Evolutionary conservation across 129 eudicot genomes (phyloP).

Genomic region (Flaveria brownii): DNA sequence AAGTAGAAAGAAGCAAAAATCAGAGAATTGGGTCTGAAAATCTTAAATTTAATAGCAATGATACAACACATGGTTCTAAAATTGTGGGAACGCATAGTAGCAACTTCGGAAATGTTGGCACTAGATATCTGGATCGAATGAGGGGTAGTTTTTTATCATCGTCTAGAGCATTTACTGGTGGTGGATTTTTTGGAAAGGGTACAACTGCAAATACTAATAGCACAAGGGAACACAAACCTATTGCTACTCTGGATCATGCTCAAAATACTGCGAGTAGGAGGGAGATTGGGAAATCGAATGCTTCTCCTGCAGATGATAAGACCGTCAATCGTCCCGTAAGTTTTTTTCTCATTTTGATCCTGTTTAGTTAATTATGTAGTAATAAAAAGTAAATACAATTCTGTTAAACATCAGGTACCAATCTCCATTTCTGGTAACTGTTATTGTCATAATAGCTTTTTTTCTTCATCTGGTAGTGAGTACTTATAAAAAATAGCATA

Average conservation of each 20-base stretch:
- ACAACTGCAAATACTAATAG: constrained; percentile 34
- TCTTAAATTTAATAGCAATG: constrained; percentile 41
- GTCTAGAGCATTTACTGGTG: constrained; percentile 77
- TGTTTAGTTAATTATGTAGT: not conserved
- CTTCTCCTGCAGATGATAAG: constrained; percentile 54
- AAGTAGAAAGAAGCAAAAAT: constrained; percentile 48
- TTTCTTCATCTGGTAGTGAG: not conserved
- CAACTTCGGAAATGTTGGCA: constrained; percentile 62
- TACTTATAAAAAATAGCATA: not conserved
- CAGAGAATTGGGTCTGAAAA: constrained; percentile 48
- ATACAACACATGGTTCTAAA: constrained; percentile 47
- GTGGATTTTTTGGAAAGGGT: constrained; percentile 73
- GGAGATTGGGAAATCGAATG: constrained; percentile 44
- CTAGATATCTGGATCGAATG: constrained; percentile 82
- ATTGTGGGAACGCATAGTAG: constrained; percentile 38
- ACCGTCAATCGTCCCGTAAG: constrained; percentile 64
- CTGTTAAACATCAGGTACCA: not conserved
- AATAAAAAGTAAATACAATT: not conserved
- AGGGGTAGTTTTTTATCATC: constrained; percentile 79
- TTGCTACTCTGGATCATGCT: constrained; percentile 44
- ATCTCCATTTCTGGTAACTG: not conserved
- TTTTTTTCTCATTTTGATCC: not conserved
- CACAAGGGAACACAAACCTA: constrained; percentile 58
- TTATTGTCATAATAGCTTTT: constrained; percentile 1
- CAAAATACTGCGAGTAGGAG: constrained; percentile 47